Base-by-base conservation (phyloP, 345 rosid genomes). In the Citrus glauca region DNA sequence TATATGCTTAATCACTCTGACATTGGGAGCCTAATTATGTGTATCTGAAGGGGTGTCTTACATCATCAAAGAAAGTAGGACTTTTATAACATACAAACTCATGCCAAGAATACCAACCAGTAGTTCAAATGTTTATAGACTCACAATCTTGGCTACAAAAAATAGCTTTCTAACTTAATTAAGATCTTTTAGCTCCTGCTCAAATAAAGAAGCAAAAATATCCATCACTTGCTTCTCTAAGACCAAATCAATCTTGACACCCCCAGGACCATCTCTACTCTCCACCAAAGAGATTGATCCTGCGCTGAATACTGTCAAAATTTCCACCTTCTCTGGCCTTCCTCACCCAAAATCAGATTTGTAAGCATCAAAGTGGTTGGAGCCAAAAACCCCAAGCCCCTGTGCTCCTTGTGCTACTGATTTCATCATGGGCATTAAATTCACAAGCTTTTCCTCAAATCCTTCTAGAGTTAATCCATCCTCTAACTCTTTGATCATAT, bases 171-270 rank as follows among this genome's bases (percentile, higher is more conserved):
- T 28, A 28, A 14, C 6, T 64, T 35, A 66, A 37, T 8, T 5
- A 35, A 19, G 27, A 2, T 33, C 27, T 60, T 57, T 28, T 17
- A 73, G 78, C 19, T 67, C 50, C 19, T 67, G 13, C 17, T 14
- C 61, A 64, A 84, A 81, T 6, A 78, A 1, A 9, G 77, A 48
- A 6, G 25, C 19, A 62, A 75, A 69, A 14, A 8, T 6, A 16
- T 72, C 82, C 78, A 80, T 67, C n/a, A 80, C 82, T 55, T 77
- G 76, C n/a, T 45, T 75, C 40, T 38, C 68, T 55, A 84, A 35
- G 11, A 75, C 84, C 67, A 81, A 30, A 7, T 80, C 84, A 64
- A 80, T n/a, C 66, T 80, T 81, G 33, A 73, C 53, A 9, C 83
- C 83, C 3, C 72, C 7, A 0, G 60, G 33, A 35, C 22, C 48